Percentiles rank a stretch among this genome's conserved stretches.
Evolutionary conservation across 2,329 filamentous ascomycete genomes (phyloP).

Genomic region (Exophiala xenobiotica): DNA sequence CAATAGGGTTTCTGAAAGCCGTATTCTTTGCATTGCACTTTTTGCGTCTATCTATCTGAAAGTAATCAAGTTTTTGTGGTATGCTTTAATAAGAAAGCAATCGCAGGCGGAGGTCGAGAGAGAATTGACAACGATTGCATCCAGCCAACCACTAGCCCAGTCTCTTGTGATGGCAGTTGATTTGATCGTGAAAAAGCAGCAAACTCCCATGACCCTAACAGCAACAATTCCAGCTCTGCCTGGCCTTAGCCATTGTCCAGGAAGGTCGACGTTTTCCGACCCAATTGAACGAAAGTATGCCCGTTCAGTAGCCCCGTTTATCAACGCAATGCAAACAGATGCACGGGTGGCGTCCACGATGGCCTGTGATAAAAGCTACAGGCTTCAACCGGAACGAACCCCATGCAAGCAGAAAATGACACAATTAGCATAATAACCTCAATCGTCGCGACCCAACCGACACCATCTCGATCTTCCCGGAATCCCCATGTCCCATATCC

Average conservation of each 20-base stretch:
- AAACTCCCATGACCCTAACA: no score
- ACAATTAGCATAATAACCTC: neutral
- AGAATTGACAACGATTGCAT: no score
- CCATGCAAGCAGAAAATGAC: neutral
- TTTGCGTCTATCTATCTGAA: slow-evolving; percentile 2
- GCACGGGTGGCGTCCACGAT: neutral
- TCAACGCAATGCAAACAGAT: slow-evolving; percentile 8
- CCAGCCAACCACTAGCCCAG: neutral
- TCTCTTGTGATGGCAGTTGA: no score
- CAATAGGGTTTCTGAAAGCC: neutral
- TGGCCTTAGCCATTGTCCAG: neutral
- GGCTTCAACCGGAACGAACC: neutral
- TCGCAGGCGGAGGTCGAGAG: no score
- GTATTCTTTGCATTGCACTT: neutral
- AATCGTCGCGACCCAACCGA: neutral
- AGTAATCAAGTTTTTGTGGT: neutral
- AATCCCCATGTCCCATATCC: neutral
- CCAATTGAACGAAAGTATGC: neutral
- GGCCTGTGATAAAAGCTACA: neutral
- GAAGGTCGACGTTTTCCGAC: neutral
- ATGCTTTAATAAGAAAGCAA: no score
- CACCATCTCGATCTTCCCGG: neutral
- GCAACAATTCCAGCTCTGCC: neutral
- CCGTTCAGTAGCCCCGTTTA: neutral
- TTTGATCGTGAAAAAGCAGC: neutral